These are phyloP conservation scores for Diospyros kaki DNA, from an alignment of 148 eudicot species.

Conservation along the genomic window DNA sequence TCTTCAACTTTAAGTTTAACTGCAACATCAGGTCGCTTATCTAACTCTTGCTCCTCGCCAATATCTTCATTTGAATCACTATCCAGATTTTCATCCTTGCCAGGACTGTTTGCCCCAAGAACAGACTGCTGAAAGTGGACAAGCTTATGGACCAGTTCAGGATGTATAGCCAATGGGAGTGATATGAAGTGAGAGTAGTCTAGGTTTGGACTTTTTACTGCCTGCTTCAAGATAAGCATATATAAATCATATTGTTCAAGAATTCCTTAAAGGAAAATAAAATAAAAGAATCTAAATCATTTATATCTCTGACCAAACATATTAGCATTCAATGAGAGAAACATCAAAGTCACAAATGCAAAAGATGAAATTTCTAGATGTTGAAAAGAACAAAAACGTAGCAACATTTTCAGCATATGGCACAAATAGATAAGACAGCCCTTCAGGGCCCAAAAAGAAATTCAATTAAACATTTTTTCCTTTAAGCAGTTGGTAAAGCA, in stretches of 20 bases:
- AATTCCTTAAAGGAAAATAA: neutral
- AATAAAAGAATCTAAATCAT: neutral
- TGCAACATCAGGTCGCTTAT: constrained; percentile 28
- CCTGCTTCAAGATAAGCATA: constrained; percentile 40
- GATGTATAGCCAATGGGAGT: constrained; percentile 83
- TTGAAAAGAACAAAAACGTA: neutral
- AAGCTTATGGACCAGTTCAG: constrained; percentile 75
- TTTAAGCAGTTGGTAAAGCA: neutral
- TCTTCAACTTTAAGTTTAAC: constrained; percentile 37
- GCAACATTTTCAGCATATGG: neutral
- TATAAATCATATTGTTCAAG: constrained; percentile 13
- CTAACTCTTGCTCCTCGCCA: constrained; percentile 20
- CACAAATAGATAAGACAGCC: neutral
- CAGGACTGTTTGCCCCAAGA: constrained; percentile 34
- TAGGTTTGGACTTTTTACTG: constrained; percentile 52
- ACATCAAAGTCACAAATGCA: neutral
- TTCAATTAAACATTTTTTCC: neutral
- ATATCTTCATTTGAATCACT: constrained; percentile 29
- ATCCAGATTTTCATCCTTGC: constrained; percentile 30
- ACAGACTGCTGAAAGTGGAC: constrained; percentile 60
- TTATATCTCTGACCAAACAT: neutral
- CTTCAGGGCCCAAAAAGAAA: neutral
- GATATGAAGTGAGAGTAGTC: constrained; percentile 89
- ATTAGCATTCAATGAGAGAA: constrained; percentile 3
- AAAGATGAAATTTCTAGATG: neutral